Conservation (phyloP, 2,329 filamentous ascomycete genomes). For the Exophiala aquamarina region DNA sequence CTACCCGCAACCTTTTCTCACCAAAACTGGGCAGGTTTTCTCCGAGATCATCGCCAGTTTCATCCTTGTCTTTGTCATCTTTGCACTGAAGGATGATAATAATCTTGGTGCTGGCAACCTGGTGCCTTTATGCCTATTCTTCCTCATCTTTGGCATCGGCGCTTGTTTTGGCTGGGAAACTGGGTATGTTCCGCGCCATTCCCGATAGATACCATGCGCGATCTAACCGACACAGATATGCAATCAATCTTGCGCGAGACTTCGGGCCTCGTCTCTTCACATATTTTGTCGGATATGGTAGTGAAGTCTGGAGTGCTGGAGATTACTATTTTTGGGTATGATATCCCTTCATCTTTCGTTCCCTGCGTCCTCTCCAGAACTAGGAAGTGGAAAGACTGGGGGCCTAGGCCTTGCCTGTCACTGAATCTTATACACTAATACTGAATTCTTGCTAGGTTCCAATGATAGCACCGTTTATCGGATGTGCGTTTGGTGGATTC, state of each 20-base stretch:
- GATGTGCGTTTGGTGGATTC: slow-evolving; percentile 59
- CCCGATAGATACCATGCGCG: too few relatives aligned
- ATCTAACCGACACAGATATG: too few relatives aligned
- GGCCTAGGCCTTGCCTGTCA: slow-evolving; percentile 5
- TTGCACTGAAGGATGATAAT: slow-evolving; percentile 55
- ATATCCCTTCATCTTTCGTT: neutral
- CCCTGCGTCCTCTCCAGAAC: neutral
- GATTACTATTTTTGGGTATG: slow-evolving; percentile 66
- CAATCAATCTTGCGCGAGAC: slow-evolving; percentile 67
- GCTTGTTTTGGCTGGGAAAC: slow-evolving; percentile 69
- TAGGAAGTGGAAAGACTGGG: too few relatives aligned
- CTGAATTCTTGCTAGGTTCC: slow-evolving; percentile 50
- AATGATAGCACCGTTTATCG: slow-evolving; percentile 65
- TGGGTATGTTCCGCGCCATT: too few relatives aligned
- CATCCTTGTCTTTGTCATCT: slow-evolving; percentile 65
- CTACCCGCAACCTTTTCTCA: slow-evolving; percentile 63
- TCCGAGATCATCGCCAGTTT: slow-evolving; percentile 63
- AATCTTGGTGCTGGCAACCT: slow-evolving; percentile 56
- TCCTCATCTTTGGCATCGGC: slow-evolving; percentile 68
- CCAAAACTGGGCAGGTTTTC: slow-evolving; percentile 62
- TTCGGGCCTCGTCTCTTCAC: slow-evolving; percentile 64
- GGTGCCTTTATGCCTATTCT: slow-evolving; percentile 60
- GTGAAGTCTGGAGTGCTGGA: slow-evolving; percentile 56
- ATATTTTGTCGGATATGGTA: slow-evolving; percentile 62
- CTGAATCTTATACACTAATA: slow-evolving; percentile 4